phyloP scores from a whole-genome alignment of 495 filamentous ascomycete genomes.

The Podospora anserina region DNA sequence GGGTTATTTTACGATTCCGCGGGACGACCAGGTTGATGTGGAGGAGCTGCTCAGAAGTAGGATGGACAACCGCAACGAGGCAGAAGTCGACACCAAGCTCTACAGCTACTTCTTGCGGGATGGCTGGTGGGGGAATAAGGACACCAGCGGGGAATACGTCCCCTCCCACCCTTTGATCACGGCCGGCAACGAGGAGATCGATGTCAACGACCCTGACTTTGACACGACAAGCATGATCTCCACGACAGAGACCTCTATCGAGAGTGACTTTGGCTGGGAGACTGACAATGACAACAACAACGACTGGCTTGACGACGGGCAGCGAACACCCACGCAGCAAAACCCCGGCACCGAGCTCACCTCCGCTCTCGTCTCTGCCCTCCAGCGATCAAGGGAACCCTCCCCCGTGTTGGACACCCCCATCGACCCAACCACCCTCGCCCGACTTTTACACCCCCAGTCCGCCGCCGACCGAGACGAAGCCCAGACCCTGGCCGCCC shows the following conservation, averaged over 20 bases:
- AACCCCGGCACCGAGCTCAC: conserved; percentile 5
- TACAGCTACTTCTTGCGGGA: conserved; percentile 78
- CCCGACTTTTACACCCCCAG: conserved; percentile 78
- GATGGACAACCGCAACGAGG: conserved; percentile 47
- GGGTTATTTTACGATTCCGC: conserved; percentile 54
- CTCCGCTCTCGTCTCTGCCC: conserved; percentile 14
- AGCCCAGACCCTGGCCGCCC: conserved; percentile 77
- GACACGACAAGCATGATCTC: conserved; percentile 80
- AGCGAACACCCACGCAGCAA: conserved; percentile 69
- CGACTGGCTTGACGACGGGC: conserved; percentile 49
- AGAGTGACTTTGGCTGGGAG: conserved; percentile 52
- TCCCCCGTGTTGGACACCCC: conserved; percentile 60
- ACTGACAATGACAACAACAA: conserved; percentile 38
- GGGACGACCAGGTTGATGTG: conserved; percentile 66
- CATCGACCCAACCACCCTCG: conserved; percentile 65
- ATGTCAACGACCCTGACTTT: conserved; percentile 57
- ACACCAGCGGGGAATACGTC: conserved; percentile 69
- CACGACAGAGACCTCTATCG: conserved; percentile 36
- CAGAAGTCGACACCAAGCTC: conserved; percentile 65
- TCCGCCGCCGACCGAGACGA: conserved; percentile 73
- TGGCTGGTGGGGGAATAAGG: conserved; percentile 78
- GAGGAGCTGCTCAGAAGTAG: conserved; percentile 65
- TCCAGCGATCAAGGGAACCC: conserved; percentile 46
- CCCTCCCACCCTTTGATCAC: conserved; percentile 25
- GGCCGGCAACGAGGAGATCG: conserved; percentile 1